Evolutionary conservation across 139 green algal genomes (phyloP).

Genomic region (Picochlorum sp.): DNA sequence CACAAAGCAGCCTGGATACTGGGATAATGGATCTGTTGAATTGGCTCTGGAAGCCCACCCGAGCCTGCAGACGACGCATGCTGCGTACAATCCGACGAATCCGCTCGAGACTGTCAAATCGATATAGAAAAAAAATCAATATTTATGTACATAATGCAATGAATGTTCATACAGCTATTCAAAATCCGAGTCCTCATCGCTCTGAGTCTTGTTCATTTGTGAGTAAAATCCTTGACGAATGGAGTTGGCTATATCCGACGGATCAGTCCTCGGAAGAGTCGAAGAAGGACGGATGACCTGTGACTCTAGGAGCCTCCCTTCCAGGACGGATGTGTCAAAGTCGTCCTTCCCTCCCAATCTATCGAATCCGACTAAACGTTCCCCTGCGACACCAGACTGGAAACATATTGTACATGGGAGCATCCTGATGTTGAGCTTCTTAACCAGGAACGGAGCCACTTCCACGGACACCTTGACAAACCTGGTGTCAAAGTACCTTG

Average conservation of each 20-base stretch:
- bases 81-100: neutral
- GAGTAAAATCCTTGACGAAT: neutral
- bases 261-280: neutral
- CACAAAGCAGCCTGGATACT: slow-evolving; percentile 53
- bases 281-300: slow-evolving; percentile 8
- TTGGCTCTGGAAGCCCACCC: slow-evolving; percentile 57
- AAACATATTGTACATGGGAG: slow-evolving; percentile 84
- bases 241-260: slow-evolving; percentile 15
- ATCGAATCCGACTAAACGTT: slow-evolving; percentile 82
- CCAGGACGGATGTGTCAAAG: slow-evolving; percentile 22
- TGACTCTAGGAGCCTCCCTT: slow-evolving; percentile 25
- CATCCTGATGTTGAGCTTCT: slow-evolving; percentile 84
- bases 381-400: slow-evolving; percentile 59
- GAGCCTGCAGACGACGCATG: neutral
- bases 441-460: slow-evolving; percentile 86
- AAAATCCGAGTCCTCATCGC: slow-evolving; percentile 70
- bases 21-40: slow-evolving; percentile 69
- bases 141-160: neutral
- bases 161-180: slow-evolving; percentile 25
- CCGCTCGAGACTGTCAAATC: neutral
- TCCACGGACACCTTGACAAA: slow-evolving; percentile 87
- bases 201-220: slow-evolving; percentile 18
- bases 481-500: slow-evolving; percentile 76
- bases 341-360: slow-evolving; percentile 67
- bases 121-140: neutral